Evolutionary conservation across 495 filamentous ascomycete species (phyloP), one percentile per base, ranked within the genome.

Genomic region (Entonaema liquescens): DNA sequence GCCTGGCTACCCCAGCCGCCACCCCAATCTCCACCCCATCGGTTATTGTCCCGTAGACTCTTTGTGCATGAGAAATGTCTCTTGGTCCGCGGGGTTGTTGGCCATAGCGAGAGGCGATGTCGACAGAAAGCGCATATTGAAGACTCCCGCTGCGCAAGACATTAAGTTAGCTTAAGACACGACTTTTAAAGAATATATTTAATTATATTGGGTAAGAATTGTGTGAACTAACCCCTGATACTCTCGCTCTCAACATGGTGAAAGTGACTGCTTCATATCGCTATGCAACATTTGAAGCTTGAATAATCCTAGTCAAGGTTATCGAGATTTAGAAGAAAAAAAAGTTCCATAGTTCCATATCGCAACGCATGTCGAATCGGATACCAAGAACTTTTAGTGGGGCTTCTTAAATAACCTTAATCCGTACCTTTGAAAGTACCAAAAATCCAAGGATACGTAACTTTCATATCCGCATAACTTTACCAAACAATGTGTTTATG

Each of bases 71-170:
- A 71, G 23, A 74, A 69, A n/a, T 68, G 64, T 56, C 47, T 70
- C 15, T 56, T 62, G 54, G 17, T 69, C 5, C 62, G 62, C 35
- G 42, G 56, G 13, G 55, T 57, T 31, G 62, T 23, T 17, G 25
- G 35, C 26, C 62, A 68, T 12, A 74, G 38, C 25, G 56, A 73
- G 36, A 76, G 68, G 7, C 73, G 73, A 68, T 72, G 57, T 70
- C 65, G 73, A 52, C 75, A 77, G 26, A 76, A 70, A 44, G 71
- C 68, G 54, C 75, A 77, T 63, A 77, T 69, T 55, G 73, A 77
- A 65, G 65, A 60, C 17, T 76, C 75, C 47, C 62, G 61, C 75
- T 75, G 26, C 31, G 15, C 17, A 58, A 6, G 21, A 29, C n/a
- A 47, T 42, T 40, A 36, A 15, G 29, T 75, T 58, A 77, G 72